Conservation (phyloP, 306 rosid species). For the Sicyos baderoa region DNA sequence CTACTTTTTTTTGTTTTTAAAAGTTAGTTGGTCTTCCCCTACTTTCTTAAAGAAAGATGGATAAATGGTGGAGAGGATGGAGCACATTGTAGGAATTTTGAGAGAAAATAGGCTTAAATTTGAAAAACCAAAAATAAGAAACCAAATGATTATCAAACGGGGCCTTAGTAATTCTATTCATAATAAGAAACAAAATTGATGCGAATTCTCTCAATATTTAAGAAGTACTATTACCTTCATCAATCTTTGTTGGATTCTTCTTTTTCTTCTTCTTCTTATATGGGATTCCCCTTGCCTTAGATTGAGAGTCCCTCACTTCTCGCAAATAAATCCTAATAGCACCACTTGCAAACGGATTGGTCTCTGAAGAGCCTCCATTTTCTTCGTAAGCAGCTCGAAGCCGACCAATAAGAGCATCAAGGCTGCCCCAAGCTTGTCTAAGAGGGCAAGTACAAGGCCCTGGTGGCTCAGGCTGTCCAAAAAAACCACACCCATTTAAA, state of each 20-base stretch:
- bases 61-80: too few relatives aligned
- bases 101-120: too few relatives aligned
- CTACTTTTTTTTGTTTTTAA: too few relatives aligned
- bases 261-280: slow-evolving; percentile 58
- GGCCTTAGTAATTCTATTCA: not conserved
- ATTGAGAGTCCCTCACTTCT: slow-evolving; percentile 48
- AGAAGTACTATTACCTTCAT: not conserved
- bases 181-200: not conserved
- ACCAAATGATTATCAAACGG: too few relatives aligned
- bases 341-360: slow-evolving; percentile 45
- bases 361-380: slow-evolving; percentile 45
- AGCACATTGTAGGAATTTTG: too few relatives aligned
- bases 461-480: slow-evolving; percentile 51
- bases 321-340: slow-evolving; percentile 39
- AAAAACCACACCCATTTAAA: slow-evolving; percentile 40
- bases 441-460: slow-evolving; percentile 53
- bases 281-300: slow-evolving; percentile 52
- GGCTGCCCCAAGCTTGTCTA: slow-evolving; percentile 66
- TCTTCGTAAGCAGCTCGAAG: slow-evolving; percentile 57
- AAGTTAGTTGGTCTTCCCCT: too few relatives aligned
- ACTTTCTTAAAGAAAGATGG: too few relatives aligned
- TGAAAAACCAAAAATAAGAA: too few relatives aligned
- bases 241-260: slow-evolving; percentile 24
- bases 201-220: not conserved
- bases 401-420: slow-evolving; percentile 52